Evolutionary conservation across 495 filamentous ascomycete species (phyloP).

Genomic region (Xanthoparmelia taractica): DNA sequence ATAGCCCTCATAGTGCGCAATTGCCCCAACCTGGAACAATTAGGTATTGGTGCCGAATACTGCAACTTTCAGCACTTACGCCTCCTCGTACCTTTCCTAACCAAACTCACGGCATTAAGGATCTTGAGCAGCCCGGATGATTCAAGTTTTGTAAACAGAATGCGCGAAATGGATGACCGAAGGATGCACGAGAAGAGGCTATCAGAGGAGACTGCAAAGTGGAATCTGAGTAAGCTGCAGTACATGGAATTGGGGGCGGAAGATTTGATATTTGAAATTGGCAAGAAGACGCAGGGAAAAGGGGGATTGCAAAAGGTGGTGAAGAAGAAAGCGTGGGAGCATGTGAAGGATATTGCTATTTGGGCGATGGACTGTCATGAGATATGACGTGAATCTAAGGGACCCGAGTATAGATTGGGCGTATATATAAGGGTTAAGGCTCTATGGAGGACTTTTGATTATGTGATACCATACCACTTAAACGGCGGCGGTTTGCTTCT

Average conservation of each 20-base stretch:
- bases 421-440: neutral
- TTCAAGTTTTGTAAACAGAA: conserved; percentile 17
- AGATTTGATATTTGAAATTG: conserved; percentile 24
- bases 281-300: conserved; percentile 4
- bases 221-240: conserved; percentile 14
- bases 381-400: conserved; percentile 5
- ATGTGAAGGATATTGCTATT: conserved; percentile 21
- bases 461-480: neutral
- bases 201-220: conserved; percentile 12
- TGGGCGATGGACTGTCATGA: conserved; percentile 24
- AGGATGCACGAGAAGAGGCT: conserved; percentile 22
- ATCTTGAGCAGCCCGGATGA: conserved; percentile 31
- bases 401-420: neutral
- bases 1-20: conserved; percentile 44
- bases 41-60: conserved; percentile 43
- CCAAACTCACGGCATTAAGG: conserved; percentile 38
- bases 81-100: conserved; percentile 43
- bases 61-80: conserved; percentile 38
- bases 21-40: conserved; percentile 53
- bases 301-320: conserved; percentile 13
- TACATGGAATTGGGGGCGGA: conserved; percentile 21
- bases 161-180: conserved; percentile 18
- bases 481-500: neutral
- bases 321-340: conserved; percentile 12
- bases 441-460: neutral